These are phyloP conservation scores for Gyrodon lividus DNA, from an alignment of 768 basidiomycete species.

Conservation along the genomic window DNA sequence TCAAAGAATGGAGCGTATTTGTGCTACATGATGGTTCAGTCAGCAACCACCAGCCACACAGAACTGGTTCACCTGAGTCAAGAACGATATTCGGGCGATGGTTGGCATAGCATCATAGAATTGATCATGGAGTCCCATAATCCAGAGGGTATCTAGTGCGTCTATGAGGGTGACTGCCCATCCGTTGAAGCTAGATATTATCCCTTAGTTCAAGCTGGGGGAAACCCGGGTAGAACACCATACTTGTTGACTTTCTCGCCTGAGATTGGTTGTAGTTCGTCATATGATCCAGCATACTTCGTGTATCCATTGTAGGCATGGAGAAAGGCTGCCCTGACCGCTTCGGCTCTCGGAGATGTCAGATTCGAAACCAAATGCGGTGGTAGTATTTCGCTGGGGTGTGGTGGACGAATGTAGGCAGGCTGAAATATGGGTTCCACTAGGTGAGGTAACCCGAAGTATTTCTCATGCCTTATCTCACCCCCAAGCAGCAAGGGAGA, in stretches of 20 bases:
- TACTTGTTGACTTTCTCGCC: conserved; percentile 52
- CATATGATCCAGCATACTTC: conserved; percentile 46
- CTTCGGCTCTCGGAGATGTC: conserved; percentile 44
- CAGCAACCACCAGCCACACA: background rate
- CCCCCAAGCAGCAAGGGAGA: background rate
- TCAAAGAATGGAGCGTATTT: conserved; percentile 59
- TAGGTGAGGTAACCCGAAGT: background rate
- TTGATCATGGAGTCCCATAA: conserved; percentile 74
- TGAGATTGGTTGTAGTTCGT: conserved; percentile 50
- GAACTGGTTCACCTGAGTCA: conserved; percentile 28
- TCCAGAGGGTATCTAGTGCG: conserved; percentile 76
- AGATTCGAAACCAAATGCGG: background rate
- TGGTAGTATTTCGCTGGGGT: background rate
- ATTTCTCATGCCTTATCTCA: background rate
- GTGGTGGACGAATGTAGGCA: background rate
- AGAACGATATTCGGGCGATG: conserved; percentile 46
- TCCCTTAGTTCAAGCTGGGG: background rate
- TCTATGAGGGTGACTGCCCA: conserved; percentile 74
- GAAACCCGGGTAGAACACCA: background rate
- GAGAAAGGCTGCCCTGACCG: conserved; percentile 53
- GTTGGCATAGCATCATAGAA: conserved; percentile 57
- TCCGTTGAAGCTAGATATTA: conserved; percentile 41
- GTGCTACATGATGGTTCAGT: conserved; percentile 17
- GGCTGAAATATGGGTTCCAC: conserved; percentile 2
- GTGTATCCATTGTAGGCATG: conserved; percentile 57